Evolutionary conservation across 495 filamentous ascomycete species (phyloP).

Genomic region (Pyronema omphalodes): DNA sequence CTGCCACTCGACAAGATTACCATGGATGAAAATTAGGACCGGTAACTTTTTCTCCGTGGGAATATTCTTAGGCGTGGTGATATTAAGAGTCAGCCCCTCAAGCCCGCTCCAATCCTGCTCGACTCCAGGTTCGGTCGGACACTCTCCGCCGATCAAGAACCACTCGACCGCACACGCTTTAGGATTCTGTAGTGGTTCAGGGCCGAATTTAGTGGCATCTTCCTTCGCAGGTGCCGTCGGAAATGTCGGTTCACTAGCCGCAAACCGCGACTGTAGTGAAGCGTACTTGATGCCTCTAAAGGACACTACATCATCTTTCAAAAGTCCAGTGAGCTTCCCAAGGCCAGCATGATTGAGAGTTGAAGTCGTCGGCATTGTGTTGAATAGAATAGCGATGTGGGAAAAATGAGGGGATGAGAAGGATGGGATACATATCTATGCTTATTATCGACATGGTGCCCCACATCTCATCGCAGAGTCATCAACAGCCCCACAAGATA

Average conservation of each 20-base stretch:
- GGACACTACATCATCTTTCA: neutral
- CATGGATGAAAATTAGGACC: constrained; percentile 41
- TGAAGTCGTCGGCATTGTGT: constrained; percentile 15
- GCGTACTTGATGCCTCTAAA: neutral
- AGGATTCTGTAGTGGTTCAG: neutral
- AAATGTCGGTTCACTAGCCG: neutral
- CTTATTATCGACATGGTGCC: too few relatives aligned
- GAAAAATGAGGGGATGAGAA: too few relatives aligned
- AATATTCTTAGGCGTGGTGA: neutral
- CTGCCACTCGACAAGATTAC: constrained; percentile 9
- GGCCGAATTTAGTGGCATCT: neutral
- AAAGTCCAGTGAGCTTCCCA: constrained; percentile 13
- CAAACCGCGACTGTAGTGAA: neutral
- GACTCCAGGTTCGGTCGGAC: neutral
- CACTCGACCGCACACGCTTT: neutral
- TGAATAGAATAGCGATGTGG: too few relatives aligned
- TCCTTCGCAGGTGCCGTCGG: neutral
- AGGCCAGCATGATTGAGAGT: constrained; percentile 36
- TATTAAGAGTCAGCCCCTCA: constrained; percentile 1
- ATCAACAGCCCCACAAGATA: too few relatives aligned
- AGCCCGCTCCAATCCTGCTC: neutral
- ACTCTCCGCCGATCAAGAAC: neutral
- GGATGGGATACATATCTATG: too few relatives aligned
- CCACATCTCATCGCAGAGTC: too few relatives aligned
- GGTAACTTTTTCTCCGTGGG: constrained; percentile 26